These are phyloP conservation scores for Penicillium expansum DNA, from an alignment of 2,329 filamentous ascomycete species.

Conservation along the genomic window DNA sequence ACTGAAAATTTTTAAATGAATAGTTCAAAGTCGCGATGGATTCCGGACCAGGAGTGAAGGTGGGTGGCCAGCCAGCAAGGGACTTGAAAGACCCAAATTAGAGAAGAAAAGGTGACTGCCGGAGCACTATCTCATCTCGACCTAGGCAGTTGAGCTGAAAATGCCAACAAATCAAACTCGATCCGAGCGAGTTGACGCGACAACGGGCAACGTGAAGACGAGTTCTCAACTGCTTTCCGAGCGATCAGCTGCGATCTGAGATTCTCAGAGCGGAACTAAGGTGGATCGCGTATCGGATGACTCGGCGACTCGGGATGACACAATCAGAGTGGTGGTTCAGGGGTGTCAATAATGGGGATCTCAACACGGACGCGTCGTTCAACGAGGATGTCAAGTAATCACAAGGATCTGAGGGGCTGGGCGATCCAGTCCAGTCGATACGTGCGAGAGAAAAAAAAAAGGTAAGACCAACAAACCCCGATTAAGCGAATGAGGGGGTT, in stretches of 20 bases:
- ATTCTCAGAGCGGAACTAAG: not conserved
- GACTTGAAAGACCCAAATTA: constrained; percentile 15
- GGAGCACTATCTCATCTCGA: constrained; percentile 38
- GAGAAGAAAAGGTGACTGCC: constrained; percentile 31
- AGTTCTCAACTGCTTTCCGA: not conserved
- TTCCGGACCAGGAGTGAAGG: constrained; percentile 31
- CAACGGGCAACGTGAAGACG: not conserved
- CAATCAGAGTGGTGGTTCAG: not conserved
- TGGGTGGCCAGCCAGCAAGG: constrained; percentile 28
- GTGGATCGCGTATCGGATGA: constrained; percentile 2
- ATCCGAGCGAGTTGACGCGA: not conserved
- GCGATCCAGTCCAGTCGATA: constrained; percentile 8
- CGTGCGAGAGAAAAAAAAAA: not conserved
- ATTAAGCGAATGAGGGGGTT: constrained; percentile 4
- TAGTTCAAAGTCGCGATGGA: constrained; percentile 12
- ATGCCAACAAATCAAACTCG: not conserved
- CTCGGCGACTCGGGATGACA: not conserved
- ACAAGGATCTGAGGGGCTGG: not conserved
- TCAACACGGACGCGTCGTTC: not conserved
- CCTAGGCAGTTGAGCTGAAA: constrained; percentile 1
- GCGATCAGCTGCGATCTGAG: not conserved
- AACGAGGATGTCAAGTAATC: constrained; percentile 1
- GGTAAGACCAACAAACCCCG: not conserved
- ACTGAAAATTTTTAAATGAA: constrained; percentile 19
- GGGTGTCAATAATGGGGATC: not conserved